These are phyloP conservation scores for Debaryomycetaceae sp. DNA, from an alignment of 1,139 yeast species.

Conservation along the genomic window DNA sequence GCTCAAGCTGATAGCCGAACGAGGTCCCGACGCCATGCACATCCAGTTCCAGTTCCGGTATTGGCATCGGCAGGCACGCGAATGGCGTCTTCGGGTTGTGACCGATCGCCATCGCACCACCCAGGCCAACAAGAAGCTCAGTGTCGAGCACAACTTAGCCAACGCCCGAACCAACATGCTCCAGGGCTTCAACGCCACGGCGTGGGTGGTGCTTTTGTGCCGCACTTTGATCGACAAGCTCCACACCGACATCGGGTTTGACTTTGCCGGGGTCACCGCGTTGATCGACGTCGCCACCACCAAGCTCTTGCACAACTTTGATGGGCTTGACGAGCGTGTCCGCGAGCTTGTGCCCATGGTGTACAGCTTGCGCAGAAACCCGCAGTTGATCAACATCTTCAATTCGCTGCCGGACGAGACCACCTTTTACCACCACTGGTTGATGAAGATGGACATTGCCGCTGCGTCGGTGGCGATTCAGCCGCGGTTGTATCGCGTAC, in stretches of 20 bases:
- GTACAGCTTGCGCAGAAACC: conserved; percentile 31
- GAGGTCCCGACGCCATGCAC: conserved; percentile 19
- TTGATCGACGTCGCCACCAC: conserved; percentile 25
- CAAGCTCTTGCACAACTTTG: conserved; percentile 29
- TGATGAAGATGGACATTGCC: conserved; percentile 16
- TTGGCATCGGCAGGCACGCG: conserved; percentile 18
- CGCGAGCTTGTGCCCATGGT: conserved; percentile 24
- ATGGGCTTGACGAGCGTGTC: conserved; percentile 27
- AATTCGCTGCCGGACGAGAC: conserved; percentile 45
- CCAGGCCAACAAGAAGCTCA: neutral
- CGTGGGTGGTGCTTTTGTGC: conserved; percentile 28
- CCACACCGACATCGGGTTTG: conserved; percentile 32
- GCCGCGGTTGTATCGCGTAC: conserved; percentile 18
- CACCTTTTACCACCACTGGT: conserved; percentile 33
- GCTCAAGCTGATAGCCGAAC: conserved; percentile 17
- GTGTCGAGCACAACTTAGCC: conserved; percentile 3
- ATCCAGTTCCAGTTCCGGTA: conserved; percentile 31
- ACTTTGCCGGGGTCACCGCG: conserved; percentile 24
- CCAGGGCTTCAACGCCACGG: conserved; percentile 28
- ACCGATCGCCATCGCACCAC: conserved; percentile 32
- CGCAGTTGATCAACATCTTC: conserved; percentile 31
- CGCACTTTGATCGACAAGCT: conserved; percentile 30
- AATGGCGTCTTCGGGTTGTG: conserved; percentile 26
- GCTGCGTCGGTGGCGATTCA: conserved; percentile 21
- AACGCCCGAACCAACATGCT: conserved; percentile 14